Conservation (phyloP, 495 filamentous ascomycete species). For the Staphylotrichum longicolle region DNA sequence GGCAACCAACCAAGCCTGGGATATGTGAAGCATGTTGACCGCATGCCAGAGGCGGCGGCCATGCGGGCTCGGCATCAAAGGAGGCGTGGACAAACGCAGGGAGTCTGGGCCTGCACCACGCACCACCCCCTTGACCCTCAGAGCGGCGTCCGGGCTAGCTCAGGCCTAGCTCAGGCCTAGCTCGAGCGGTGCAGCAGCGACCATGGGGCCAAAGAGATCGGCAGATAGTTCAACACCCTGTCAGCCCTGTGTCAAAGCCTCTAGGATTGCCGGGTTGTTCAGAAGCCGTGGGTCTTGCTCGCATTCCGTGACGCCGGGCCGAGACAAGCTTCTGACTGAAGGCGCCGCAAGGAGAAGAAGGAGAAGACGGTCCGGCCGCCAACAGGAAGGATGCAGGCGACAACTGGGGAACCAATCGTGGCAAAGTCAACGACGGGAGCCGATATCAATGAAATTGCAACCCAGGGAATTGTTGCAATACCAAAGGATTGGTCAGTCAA, state of each 20-base stretch:
- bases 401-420: no score
- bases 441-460: no score
- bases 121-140: not conserved
- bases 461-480: no score
- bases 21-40: conserved; percentile 12
- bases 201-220: no score
- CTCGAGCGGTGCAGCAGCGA: not conserved
- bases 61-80: not conserved
- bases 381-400: no score
- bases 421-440: no score
- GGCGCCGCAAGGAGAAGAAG: not conserved
- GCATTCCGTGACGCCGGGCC: not conserved
- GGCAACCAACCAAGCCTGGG: not conserved
- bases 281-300: not conserved
- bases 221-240: not conserved
- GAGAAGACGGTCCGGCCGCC: no score
- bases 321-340: not conserved
- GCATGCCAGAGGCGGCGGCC: conserved; percentile 2
- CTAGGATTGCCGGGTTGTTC: not conserved
- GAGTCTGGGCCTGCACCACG: not conserved
- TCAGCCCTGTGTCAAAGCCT: conserved; percentile 1
- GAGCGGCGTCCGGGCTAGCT: no score
- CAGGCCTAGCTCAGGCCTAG: not conserved
- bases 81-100: not conserved
- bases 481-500: no score